Percentiles rank a stretch among this genome's conserved stretches.
Evolutionary conservation across 352 stramenopile genomes (phyloP).

Genomic region (Globisporangium emineosum): DNA sequence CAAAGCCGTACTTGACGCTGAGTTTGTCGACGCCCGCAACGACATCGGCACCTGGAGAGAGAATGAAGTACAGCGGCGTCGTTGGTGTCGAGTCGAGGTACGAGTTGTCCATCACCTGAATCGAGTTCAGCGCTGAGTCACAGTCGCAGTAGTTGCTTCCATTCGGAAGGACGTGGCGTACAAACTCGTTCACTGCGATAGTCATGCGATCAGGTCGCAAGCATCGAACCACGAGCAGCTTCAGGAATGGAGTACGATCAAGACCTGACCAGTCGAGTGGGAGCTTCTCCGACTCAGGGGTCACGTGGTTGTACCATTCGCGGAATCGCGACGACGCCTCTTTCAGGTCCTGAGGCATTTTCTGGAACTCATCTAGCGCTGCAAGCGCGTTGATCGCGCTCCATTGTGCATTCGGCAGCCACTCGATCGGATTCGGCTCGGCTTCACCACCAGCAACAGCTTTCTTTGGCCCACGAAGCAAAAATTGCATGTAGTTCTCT

Average conservation of each 20-base stretch:
- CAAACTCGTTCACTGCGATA: slow-evolving; percentile 94
- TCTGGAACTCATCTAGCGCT: slow-evolving; percentile 95
- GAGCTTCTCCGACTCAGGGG: slow-evolving; percentile 95
- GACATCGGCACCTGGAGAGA: slow-evolving; percentile 95
- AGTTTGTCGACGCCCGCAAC: slow-evolving; percentile 94
- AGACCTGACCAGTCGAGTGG: slow-evolving; percentile 95
- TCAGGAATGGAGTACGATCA: slow-evolving; percentile 95
- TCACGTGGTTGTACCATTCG: slow-evolving; percentile 98
- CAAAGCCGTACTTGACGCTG: slow-evolving; percentile 93
- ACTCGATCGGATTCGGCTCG: slow-evolving; percentile 81
- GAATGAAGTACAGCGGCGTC: slow-evolving; percentile 97
- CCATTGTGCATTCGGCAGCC: slow-evolving; percentile 93
- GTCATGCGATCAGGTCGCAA: slow-evolving; percentile 94
- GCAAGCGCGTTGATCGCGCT: slow-evolving; percentile 87
- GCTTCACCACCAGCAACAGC: slow-evolving; percentile 33
- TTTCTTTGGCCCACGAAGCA: slow-evolving; percentile 89
- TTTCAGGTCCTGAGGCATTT: slow-evolving; percentile 95
- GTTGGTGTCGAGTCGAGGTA: slow-evolving; percentile 93
- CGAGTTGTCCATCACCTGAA: slow-evolving; percentile 95
- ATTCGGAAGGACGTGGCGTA: slow-evolving; percentile 91
- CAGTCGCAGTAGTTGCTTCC: slow-evolving; percentile 94
- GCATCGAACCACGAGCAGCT: slow-evolving; percentile 95
- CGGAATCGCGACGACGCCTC: slow-evolving; percentile 94
- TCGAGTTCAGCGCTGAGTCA: slow-evolving; percentile 94
- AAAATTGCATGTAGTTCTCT: slow-evolving; percentile 96